Conservation (phyloP, 2,329 filamentous ascomycete species). For the Pestalotiopsis sp. region DNA sequence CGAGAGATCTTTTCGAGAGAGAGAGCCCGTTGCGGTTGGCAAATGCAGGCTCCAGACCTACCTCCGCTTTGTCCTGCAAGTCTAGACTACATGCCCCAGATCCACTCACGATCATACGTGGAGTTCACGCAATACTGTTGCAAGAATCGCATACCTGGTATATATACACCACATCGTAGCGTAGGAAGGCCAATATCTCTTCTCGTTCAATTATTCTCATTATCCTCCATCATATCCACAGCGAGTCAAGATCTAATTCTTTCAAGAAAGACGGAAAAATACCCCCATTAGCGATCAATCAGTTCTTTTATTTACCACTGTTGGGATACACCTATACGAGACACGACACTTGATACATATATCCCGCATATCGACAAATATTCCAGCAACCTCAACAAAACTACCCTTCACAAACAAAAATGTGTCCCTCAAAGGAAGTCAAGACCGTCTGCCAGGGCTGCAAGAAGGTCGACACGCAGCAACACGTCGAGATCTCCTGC, state of each 20-base stretch:
- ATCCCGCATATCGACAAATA: not conserved
- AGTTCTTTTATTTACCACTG: not conserved
- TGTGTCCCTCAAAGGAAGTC: conserved; percentile 16
- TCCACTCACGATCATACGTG: not conserved
- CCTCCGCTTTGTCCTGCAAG: not conserved
- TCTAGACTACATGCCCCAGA: not conserved
- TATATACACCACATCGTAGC: not conserved
- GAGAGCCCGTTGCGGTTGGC: not conserved
- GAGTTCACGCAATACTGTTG: not conserved
- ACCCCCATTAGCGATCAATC: not conserved
- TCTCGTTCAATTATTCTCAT: not conserved
- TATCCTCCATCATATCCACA: not conserved
- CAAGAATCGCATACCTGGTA: not conserved
- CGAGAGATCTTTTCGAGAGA: not conserved
- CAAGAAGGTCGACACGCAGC: conserved; percentile 8
- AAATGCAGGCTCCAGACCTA: not conserved
- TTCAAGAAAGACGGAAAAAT: not conserved
- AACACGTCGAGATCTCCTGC: conserved; percentile 13
- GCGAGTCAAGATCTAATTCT: not conserved
- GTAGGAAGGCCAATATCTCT: not conserved
- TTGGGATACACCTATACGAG: not conserved
- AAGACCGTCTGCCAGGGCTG: conserved; percentile 15
- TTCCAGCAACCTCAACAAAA: not conserved
- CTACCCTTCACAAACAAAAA: not conserved
- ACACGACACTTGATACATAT: not conserved